Base-by-base conservation (phyloP, 2,329 filamentous ascomycete genomes). In the Alternaria novae-zelandiae region DNA sequence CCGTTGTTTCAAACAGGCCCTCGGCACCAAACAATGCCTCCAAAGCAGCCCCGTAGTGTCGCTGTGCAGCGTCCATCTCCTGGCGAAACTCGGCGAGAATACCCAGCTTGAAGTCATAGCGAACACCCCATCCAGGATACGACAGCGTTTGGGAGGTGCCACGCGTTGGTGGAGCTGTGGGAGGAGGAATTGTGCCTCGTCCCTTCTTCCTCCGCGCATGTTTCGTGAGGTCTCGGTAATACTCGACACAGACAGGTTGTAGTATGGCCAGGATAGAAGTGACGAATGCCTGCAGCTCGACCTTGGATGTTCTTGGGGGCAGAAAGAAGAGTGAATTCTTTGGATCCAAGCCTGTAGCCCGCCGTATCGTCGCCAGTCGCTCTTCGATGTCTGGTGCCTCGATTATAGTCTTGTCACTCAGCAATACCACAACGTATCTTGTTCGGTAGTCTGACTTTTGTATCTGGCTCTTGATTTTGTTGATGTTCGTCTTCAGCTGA, bases 71-170 rank as follows among this genome's bases (percentile, higher is more conserved):
- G 75, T 97, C 95, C 86, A 95, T 92, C 78, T 98, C 96, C 75
- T 96, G 92, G 9, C 96, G 88, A 70, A 97, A 97, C 75, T 98
- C 95, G 26, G 94, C 93, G 75, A 98, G 92, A 0, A 97, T 85
- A 7, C 91, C 95, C 17, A 94, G 86, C 78, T 99, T 99, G 82
- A 97, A 94, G 74, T 99, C 95, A 79, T 97, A 97, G 15, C 95
- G 90, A 57, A 96, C 90, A 74, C 93, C 94, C 96, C 95, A 99
- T 4, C 93, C 94, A 45, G 93, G 89, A 10, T 90, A 84, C 2
- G 94, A 92, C n/a, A 97, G 81, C 0, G 91, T 93, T 73, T 96
- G 92, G 1, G 94, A 96, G 2, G 93, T 96, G 26, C 92, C 93
- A 20, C 87, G 89, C 0, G 92, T 95, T 1, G 93, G 93, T 5